Evolutionary conservation across 2,329 filamentous ascomycete species (phyloP), one percentile per base, ranked within the genome.

Genomic region (Onygena corvina): DNA sequence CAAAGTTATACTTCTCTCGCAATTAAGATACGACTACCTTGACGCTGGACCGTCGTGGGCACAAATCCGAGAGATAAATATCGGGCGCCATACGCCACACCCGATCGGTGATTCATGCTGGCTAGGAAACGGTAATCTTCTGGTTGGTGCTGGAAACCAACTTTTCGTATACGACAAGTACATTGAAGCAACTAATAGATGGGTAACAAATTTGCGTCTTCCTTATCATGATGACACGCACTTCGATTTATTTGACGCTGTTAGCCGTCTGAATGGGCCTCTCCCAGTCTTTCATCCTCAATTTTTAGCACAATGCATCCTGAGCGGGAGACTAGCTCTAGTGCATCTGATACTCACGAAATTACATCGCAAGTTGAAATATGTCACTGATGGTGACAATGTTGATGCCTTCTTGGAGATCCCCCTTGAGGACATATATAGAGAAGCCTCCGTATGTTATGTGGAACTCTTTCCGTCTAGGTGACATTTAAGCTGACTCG

Each of bases 41-140:
- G 87, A 89, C 59, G 83, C 86, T 53, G 84, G 84, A 0, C 85
- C 87, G n/a, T 86, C 88, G 0, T 95, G 89, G 89, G 84, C 86
- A 1, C 75, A 84, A 20, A 83, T 95, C 51, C 76, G 85, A 40
- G 84, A 94, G 61, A 86, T 95, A 50, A 80, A 76, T 58, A 89
- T 88, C 51, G 76, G 83, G 53, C 82, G 89, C 52, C 71, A 88
- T 31, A 94, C 88, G 9, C 86, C 88, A 23, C 86, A 94, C 63
- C 85, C 87, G 0, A 94, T 95, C 46, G 89, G 88, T 1, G 89
- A 95, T 62, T 93, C 88, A 0, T 86, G 86, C 12, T 98, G 92
- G 92, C 71, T 95, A 9, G 80, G 81, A 23, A 82, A 85, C 59
- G 90, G 89, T 0, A 81, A 89, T 59, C 74, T 98, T 9, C 82